phyloP scores from a whole-genome alignment of 129 eudicot genomes.

The Artemisia argyi region DNA sequence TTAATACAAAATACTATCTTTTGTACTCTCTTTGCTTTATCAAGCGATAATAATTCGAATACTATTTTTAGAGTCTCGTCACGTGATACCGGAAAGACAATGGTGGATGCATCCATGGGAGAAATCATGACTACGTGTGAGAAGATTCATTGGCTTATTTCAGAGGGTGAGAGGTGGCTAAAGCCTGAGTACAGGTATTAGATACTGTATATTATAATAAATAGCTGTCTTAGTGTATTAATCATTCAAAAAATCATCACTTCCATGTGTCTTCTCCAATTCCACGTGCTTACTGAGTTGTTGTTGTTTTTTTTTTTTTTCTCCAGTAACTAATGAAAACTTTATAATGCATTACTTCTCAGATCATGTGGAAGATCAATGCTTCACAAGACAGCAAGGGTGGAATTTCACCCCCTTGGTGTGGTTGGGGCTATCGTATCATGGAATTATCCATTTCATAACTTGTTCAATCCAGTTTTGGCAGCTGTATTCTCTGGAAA shows the following conservation, averaged over 20 bases:
- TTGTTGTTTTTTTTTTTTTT: background rate
- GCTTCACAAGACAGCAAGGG: constrained; percentile 89
- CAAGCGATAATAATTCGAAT: constrained; percentile 19
- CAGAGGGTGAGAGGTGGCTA: constrained; percentile 97
- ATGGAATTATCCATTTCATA: constrained; percentile 99
- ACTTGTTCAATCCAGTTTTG: constrained; percentile 92
- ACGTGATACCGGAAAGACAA: constrained; percentile 98
- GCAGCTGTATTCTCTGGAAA: constrained; percentile 97
- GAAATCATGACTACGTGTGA: constrained; percentile 99
- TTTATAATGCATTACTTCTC: constrained; percentile 10
- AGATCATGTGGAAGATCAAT: constrained; percentile 96
- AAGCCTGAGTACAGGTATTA: constrained; percentile 84
- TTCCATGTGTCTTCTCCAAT: constrained; percentile 5
- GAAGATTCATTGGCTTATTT: constrained; percentile 92
- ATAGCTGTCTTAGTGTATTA: background rate
- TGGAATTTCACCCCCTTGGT: constrained; percentile 96
- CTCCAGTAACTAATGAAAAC: constrained; percentile 7
- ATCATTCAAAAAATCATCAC: constrained; percentile 2
- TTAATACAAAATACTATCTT: background rate
- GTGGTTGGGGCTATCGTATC: constrained; percentile 98
- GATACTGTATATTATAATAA: background rate
- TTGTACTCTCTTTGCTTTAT: background rate
- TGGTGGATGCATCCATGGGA: constrained; percentile 97
- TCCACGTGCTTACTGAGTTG: background rate
- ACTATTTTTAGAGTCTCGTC: constrained; percentile 67